Percentiles rank a stretch among this genome's conserved stretches.
These are phyloP conservation scores for Prunus dulcis DNA, from an alignment of 306 rosid species.

Conservation along the genomic window DNA sequence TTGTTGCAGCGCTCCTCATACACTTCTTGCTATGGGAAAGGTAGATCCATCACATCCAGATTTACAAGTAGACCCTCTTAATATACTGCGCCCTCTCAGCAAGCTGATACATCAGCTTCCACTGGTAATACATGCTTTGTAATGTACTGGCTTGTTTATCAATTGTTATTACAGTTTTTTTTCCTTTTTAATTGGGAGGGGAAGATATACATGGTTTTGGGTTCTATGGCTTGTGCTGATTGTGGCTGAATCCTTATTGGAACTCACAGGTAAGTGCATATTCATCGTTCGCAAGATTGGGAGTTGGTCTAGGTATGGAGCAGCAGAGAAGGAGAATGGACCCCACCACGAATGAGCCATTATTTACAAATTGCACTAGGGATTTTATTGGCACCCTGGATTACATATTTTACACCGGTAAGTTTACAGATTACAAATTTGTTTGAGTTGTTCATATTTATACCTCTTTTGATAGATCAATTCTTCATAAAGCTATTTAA, in stretches of 20 bases:
- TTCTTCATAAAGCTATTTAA: not conserved
- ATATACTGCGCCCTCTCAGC: slow-evolving; percentile 86
- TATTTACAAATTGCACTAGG: slow-evolving; percentile 85
- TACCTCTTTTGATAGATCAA: not conserved
- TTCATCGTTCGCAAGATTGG: slow-evolving; percentile 76
- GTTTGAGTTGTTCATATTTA: not conserved
- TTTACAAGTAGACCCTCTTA: slow-evolving; percentile 84
- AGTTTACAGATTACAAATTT: slow-evolving; percentile 17
- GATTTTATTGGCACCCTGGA: slow-evolving; percentile 95
- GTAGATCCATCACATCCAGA: slow-evolving; percentile 85
- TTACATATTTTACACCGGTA: slow-evolving; percentile 97
- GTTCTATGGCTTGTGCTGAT: slow-evolving; percentile 7
- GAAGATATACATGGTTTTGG: not conserved
- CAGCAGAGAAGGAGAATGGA: slow-evolving; percentile 83
- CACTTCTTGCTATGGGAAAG: slow-evolving; percentile 92
- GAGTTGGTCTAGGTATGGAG: slow-evolving; percentile 61
- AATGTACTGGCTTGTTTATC: slow-evolving; percentile 2
- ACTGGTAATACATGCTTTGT: slow-evolving; percentile 52
- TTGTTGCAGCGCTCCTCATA: slow-evolving; percentile 86
- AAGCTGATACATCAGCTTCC: slow-evolving; percentile 91
- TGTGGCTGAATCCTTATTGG: not conserved
- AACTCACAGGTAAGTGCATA: slow-evolving; percentile 85
- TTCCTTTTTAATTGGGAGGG: not conserved
- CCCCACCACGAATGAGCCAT: slow-evolving; percentile 77
- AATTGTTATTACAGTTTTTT: not conserved